phyloP scores from a whole-genome alignment of 257 asterid species.

The Jaltomata sinuosa region DNA sequence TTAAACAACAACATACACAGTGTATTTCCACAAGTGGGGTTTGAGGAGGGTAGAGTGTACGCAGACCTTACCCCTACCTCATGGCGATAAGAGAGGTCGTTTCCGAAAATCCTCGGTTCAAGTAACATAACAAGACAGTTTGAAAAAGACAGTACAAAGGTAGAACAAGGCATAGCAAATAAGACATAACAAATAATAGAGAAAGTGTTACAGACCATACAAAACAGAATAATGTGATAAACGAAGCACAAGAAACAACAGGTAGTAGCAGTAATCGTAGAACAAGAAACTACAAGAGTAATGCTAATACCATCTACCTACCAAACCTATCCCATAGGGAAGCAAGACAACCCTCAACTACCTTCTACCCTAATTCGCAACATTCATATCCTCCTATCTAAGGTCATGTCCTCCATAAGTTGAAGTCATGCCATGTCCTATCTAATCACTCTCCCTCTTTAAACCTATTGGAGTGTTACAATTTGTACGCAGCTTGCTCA shows the following conservation, averaged over 20 bases:
- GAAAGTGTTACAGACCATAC: too few relatives aligned
- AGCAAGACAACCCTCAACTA: neutral
- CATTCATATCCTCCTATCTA: neutral
- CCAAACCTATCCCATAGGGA: neutral
- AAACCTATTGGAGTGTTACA: too few relatives aligned
- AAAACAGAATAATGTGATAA: neutral
- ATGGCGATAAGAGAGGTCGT: neutral
- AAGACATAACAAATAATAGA: too few relatives aligned
- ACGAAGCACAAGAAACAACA: neutral
- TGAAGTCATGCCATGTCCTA: neutral
- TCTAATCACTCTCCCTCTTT: too few relatives aligned
- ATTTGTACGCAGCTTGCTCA: too few relatives aligned
- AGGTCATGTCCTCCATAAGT: neutral
- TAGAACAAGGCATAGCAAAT: neutral
- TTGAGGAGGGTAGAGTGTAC: neutral
- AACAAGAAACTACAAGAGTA: neutral
- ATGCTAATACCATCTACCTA: neutral
- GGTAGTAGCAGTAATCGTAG: neutral
- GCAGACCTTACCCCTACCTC: neutral
- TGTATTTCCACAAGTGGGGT: neutral
- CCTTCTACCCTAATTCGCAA: neutral
- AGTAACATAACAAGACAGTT: neutral
- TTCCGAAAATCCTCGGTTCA: neutral
- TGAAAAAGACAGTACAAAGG: neutral
- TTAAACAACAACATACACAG: too few relatives aligned